phyloP scores from a whole-genome alignment of 2,329 filamentous ascomycete genomes.

The Colletotrichum musae region DNA sequence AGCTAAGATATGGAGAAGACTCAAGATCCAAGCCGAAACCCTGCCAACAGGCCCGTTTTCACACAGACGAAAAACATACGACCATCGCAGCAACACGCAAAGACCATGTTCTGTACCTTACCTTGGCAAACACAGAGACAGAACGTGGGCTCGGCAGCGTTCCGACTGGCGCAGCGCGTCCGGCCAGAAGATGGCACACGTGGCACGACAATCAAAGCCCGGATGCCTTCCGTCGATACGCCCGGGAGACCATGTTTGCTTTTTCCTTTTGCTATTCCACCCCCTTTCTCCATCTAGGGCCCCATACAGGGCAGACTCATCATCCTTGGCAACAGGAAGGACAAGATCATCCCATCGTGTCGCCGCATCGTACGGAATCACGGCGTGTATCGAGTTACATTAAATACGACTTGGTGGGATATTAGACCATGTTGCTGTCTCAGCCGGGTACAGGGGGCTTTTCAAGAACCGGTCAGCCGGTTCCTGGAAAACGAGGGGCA shows the following conservation, averaged over 20 bases:
- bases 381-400: constrained; percentile 2
- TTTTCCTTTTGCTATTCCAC: not conserved
- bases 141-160: not conserved
- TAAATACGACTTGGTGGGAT: not conserved
- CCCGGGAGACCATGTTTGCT: not conserved
- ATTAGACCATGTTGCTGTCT: not conserved
- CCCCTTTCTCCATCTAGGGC: not conserved
- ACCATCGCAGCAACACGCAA: too few species aligned
- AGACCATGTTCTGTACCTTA: not conserved
- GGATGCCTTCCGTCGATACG: not conserved
- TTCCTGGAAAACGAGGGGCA: not conserved
- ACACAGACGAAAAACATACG: too few species aligned
- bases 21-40: too few species aligned
- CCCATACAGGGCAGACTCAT: not conserved
- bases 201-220: not conserved
- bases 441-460: constrained; percentile 22
- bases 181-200: not conserved
- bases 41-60: too few species aligned
- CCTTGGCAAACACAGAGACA: not conserved
- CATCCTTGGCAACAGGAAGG: not conserved
- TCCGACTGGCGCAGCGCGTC: not conserved
- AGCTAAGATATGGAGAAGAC: too few species aligned
- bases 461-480: constrained; percentile 14
- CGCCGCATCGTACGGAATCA: not conserved
- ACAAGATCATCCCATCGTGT: not conserved